Evolutionary conservation across 495 filamentous ascomycete species (phyloP), one percentile per base, ranked within the genome.

Genomic region (Endocarpon pusillum): DNA sequence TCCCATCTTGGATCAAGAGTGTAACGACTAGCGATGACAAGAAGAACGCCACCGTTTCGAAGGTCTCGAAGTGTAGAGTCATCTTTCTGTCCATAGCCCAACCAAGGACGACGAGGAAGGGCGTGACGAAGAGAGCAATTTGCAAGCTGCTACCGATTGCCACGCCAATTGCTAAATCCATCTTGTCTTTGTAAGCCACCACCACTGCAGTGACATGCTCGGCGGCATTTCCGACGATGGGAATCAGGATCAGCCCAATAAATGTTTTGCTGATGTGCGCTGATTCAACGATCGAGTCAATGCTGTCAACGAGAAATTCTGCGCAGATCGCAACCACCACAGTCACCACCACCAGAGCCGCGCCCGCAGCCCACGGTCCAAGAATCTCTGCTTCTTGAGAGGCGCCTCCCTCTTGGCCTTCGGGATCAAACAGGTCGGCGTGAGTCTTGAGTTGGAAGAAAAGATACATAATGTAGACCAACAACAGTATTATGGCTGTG

Each of bases 381-480:
- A 40, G 31, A 2, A 40, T 36, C 11, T 43, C 37, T 19, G 42
- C 42, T 3, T 37, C 40, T 3, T 15, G 19, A 1, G 42, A 24
- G 2, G 43, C 46, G 3, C 43, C 41, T 22, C 42, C 28, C 3
- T 71, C 77, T 32, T 57, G 47, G n/a, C 43, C 21, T 25, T 41
- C 40, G 0, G 43, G 42, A 6, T 40, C 17, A 33, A 50, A 47
- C 1, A 54, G 33, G 4, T 47, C 40, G 3, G 37, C 24, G 26
- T 56, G 49, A 12, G 47, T 47, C 42, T 43, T 47, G 19, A 61
- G 34, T 41, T 49, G 44, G 41, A 57, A 84, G 19, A 78, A 44
- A 22, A 86, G 64, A 41, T 82, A 86, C 3, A 80, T 57, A 24
- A 70, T 46, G 47, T 86, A 86, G 7, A 78, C 64, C 22, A 76